These are phyloP conservation scores for Boletus coccyginus DNA, from an alignment of 768 basidiomycete species.

Conservation along the genomic window DNA sequence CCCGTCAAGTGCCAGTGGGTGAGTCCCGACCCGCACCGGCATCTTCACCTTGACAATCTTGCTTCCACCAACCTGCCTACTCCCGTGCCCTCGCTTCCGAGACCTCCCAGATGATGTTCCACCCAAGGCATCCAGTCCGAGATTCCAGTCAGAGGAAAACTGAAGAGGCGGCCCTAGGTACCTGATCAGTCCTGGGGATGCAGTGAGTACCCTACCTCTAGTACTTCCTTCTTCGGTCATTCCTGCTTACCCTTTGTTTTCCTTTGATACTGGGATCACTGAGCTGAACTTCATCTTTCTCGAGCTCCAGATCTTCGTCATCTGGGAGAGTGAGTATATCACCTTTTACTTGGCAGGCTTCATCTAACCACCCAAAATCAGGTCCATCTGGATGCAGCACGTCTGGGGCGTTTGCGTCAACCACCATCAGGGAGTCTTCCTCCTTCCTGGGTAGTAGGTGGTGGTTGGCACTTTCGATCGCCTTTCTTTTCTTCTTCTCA, in stretches of 20 bases:
- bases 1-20: constrained; percentile 21
- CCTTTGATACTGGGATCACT: neutral
- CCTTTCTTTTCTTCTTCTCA: constrained; percentile 28
- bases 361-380: constrained; percentile 27
- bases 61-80: constrained; percentile 12
- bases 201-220: constrained; percentile 5
- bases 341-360: constrained; percentile 28
- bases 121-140: constrained; percentile 9
- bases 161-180: neutral
- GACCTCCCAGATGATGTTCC: constrained; percentile 4
- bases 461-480: constrained; percentile 14
- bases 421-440: constrained; percentile 30
- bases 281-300: constrained; percentile 14
- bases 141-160: constrained; percentile 24
- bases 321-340: constrained; percentile 19
- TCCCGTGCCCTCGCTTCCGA: constrained; percentile 12
- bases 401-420: constrained; percentile 28
- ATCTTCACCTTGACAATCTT: constrained; percentile 26
- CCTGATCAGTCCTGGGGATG: constrained; percentile 2
- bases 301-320: constrained; percentile 11
- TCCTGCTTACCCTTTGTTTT: constrained; percentile 8
- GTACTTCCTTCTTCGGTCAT: neutral
- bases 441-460: constrained; percentile 13
- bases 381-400: constrained; percentile 6
- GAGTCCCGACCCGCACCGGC: neutral